These are phyloP conservation scores for Backusella mclennaniae DNA, from an alignment of 192 early-diverging fungal species.

Conservation along the genomic window DNA sequence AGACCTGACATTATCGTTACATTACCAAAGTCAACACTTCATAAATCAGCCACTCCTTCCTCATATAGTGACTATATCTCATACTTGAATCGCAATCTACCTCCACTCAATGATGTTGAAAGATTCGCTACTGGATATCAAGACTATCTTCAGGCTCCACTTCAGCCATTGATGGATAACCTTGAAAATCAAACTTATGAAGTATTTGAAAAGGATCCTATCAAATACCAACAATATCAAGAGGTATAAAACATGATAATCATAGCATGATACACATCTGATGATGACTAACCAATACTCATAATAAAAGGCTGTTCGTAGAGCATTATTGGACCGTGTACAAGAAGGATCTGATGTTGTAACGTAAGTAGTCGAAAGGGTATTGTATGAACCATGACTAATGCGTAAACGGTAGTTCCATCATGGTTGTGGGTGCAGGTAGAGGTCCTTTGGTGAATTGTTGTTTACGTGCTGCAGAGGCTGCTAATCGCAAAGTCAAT, in stretches of 20 bases:
- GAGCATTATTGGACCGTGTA: conserved; percentile 56
- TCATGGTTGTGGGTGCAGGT: conserved; percentile 96
- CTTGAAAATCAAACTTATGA: conserved; percentile 93
- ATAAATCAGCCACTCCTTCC: conserved; percentile 42
- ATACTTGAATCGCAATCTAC: conserved; percentile 64
- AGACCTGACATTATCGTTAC: conserved; percentile 28
- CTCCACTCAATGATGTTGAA: conserved; percentile 61
- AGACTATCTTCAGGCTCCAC: conserved; percentile 84
- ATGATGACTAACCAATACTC: background rate
- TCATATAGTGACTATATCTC: conserved; percentile 81
- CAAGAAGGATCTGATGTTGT: conserved; percentile 39
- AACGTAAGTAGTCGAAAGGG: conserved; percentile 38
- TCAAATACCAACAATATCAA: conserved; percentile 94
- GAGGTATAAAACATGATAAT: conserved; percentile 33
- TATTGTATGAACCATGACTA: background rate
- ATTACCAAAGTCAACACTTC: conserved; percentile 12
- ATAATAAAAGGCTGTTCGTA: conserved; percentile 44
- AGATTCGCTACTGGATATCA: conserved; percentile 83
- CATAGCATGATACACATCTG: too few species aligned
- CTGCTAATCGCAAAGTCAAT: conserved; percentile 54
- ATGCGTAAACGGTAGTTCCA: conserved; percentile 43
- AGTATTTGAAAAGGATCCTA: conserved; percentile 92
- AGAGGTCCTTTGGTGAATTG: conserved; percentile 94
- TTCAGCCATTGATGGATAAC: conserved; percentile 93
- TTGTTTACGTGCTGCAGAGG: conserved; percentile 73